A percentile compares a stretch with the other conserved stretches of the same genome.
phyloP scores from a whole-genome alignment of 2,329 filamentous ascomycete genomes.

The Thielaviopsis euricoi region DNA sequence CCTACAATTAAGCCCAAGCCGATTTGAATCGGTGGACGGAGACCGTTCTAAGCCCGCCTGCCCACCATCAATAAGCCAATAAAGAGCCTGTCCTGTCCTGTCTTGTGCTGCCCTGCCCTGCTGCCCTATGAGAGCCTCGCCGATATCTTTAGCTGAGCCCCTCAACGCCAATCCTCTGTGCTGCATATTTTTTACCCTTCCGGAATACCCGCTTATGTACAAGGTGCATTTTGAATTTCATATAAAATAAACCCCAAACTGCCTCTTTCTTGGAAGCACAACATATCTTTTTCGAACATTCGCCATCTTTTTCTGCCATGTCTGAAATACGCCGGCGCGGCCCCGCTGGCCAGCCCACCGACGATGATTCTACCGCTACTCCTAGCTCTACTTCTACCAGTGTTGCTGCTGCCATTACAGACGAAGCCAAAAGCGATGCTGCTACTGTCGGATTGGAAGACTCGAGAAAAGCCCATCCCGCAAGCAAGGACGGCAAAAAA shows the following conservation, averaged over 20 bases:
- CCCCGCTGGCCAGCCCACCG: constrained; percentile 3
- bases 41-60: background rate
- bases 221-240: background rate
- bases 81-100: background rate
- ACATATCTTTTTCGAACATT: background rate
- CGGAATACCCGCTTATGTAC: background rate
- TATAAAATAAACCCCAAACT: background rate
- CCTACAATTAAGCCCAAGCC: background rate
- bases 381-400: constrained; percentile 7
- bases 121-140: background rate
- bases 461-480: constrained; percentile 4
- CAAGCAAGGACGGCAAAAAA: background rate
- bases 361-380: constrained; percentile 11
- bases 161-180: background rate
- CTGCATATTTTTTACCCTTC: background rate
- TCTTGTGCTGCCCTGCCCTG: background rate
- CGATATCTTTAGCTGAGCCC: background rate
- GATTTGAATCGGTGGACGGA: background rate
- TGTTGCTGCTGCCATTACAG: constrained; percentile 14
- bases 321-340: constrained; percentile 6
- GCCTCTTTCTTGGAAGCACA: background rate
- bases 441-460: constrained; percentile 22
- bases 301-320: background rate
- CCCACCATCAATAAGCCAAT: background rate
- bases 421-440: constrained; percentile 17